Conservation (phyloP, 2,329 filamentous ascomycete species). For the Aspergillus versicolor region DNA sequence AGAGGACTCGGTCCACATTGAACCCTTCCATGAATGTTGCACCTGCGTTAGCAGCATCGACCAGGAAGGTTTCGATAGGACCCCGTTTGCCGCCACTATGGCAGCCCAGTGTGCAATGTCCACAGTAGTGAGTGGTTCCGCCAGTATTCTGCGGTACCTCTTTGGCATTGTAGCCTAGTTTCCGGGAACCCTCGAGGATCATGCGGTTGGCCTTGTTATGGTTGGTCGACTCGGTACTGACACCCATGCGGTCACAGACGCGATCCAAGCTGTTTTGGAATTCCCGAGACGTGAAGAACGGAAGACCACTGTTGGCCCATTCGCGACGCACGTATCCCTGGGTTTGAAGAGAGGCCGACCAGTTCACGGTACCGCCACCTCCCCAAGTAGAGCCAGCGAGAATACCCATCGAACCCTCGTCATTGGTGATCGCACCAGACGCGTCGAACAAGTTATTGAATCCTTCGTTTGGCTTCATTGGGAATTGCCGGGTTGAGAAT, state of each 20-base stretch:
- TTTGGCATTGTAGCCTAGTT: constrained; percentile 69
- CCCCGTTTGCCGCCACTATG: constrained; percentile 73
- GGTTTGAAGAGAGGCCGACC: constrained; percentile 68
- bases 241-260: constrained; percentile 77
- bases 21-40: constrained; percentile 85
- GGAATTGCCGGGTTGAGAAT: constrained; percentile 69
- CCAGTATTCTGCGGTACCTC: constrained; percentile 78
- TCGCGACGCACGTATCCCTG: constrained; percentile 76
- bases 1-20: constrained; percentile 67
- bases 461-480: constrained; percentile 67
- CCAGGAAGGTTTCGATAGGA: constrained; percentile 72
- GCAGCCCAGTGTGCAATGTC: constrained; percentile 62
- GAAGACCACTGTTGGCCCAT: constrained; percentile 70
- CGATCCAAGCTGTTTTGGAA: constrained; percentile 79
- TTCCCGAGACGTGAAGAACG: constrained; percentile 69
- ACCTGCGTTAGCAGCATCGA: constrained; percentile 73
- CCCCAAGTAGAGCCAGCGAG: constrained; percentile 74
- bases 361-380: constrained; percentile 86
- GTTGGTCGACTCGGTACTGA: constrained; percentile 61
- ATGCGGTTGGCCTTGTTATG: constrained; percentile 72
- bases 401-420: constrained; percentile 60
- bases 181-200: constrained; percentile 72
- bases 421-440: constrained; percentile 56
- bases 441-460: constrained; percentile 68
- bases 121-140: constrained; percentile 71